Percentiles rank a stretch among this genome's conserved stretches.
Evolutionary conservation across 2,329 filamentous ascomycete species (phyloP).

Genomic region (Chrysosporium keratinophilum): DNA sequence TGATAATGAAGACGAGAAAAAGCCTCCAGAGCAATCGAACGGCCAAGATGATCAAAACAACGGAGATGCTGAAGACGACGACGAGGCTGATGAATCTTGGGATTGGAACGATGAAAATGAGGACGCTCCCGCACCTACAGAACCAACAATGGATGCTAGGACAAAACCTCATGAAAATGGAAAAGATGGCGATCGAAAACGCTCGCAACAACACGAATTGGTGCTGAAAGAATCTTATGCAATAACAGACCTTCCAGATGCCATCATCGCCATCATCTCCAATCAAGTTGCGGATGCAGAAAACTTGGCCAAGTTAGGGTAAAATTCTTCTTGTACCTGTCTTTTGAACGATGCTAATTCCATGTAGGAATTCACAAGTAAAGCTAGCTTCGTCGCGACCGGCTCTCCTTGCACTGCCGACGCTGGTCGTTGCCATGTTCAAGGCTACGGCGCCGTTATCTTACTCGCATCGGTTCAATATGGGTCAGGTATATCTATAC

Average conservation of each 20-base stretch:
- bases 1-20: slow-evolving; percentile 38
- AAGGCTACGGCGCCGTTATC: slow-evolving; percentile 40
- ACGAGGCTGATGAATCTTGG: slow-evolving; percentile 56
- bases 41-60: slow-evolving; percentile 1
- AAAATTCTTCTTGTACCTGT: slow-evolving; percentile 16
- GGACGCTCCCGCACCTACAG: slow-evolving; percentile 20
- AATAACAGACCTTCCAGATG: slow-evolving; percentile 76
- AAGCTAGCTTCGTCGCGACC: slow-evolving; percentile 34
- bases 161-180: not conserved
- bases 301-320: slow-evolving; percentile 29
- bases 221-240: slow-evolving; percentile 77
- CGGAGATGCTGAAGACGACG: slow-evolving; percentile 17
- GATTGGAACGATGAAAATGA: slow-evolving; percentile 67
- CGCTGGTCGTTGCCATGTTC: slow-evolving; percentile 42
- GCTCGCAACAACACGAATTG: slow-evolving; percentile 47
- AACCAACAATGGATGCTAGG: slow-evolving; percentile 4
- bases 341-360: not conserved
- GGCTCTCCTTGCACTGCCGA: slow-evolving; percentile 38
- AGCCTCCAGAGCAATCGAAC: slow-evolving; percentile 12
- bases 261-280: slow-evolving; percentile 45
- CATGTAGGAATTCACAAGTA: slow-evolving; percentile 24
- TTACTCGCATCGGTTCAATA: slow-evolving; percentile 36
- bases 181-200: slow-evolving; percentile 9
- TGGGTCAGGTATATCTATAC: slow-evolving; percentile 54
- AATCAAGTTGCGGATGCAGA: slow-evolving; percentile 36